Evolutionary conservation across 805 yeast species (phyloP).

Genomic region (Metschnikowia kunwiensis): DNA sequence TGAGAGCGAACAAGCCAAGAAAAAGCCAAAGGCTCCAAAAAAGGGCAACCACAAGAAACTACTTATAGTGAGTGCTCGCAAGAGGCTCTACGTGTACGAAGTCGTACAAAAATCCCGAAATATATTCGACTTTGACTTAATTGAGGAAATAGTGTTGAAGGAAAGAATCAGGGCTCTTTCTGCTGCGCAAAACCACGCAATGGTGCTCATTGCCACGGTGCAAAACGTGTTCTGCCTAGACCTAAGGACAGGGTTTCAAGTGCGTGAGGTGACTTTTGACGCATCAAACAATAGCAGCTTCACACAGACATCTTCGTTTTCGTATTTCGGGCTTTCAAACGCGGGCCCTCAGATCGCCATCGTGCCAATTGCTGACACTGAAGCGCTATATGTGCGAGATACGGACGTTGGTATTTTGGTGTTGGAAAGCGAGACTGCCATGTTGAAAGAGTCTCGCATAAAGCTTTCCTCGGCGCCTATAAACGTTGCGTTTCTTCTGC

Average conservation of each 20-base stretch:
- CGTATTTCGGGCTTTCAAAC: conserved; percentile 37
- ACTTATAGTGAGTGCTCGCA: conserved; percentile 29
- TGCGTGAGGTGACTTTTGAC: conserved; percentile 20
- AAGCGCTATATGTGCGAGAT: conserved; percentile 31
- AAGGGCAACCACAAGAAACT: conserved; percentile 13
- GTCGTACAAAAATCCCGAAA: conserved; percentile 31
- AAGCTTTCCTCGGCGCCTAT: conserved; percentile 27
- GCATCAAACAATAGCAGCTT: conserved; percentile 20
- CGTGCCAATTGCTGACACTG: conserved; percentile 12
- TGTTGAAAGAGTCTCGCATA: conserved; percentile 20
- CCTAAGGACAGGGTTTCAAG: conserved; percentile 16
- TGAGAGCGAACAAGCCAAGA: background rate
- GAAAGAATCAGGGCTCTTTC: conserved; percentile 29
- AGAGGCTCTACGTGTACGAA: conserved; percentile 28
- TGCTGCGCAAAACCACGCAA: conserved; percentile 7
- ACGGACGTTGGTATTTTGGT: conserved; percentile 25
- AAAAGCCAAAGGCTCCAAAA: background rate
- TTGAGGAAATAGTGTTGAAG: conserved; percentile 23
- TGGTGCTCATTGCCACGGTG: conserved; percentile 20
- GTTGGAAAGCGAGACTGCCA: conserved; percentile 7
- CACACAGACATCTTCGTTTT: conserved; percentile 29
- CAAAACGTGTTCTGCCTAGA: conserved; percentile 29
- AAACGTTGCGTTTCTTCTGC: conserved; percentile 26
- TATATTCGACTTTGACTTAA: conserved; percentile 27
- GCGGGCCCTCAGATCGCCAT: conserved; percentile 28